Evolutionary conservation across 345 rosid species (phyloP), one percentile per base, ranked within the genome.

Genomic region (Bruguiera sexangula): DNA sequence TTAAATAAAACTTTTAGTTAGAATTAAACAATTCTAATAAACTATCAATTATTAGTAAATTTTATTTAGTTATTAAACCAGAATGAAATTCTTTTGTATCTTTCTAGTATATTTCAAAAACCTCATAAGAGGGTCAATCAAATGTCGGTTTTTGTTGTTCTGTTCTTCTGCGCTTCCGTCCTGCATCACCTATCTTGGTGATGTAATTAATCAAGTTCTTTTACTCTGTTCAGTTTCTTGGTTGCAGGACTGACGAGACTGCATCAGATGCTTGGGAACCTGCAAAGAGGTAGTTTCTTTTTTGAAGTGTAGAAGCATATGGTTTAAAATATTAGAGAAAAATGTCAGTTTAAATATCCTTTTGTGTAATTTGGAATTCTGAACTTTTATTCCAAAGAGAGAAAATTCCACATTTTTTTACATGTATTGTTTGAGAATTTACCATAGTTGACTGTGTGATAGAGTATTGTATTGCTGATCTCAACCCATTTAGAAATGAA

Each of bases 281-380:
- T 57, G 29, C 65, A 29, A 18, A 71, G 53, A 31, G 34, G 22
- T 11, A 3, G 21, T 70, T 19, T 18, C 34, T 52, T 46, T 31
- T 54, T 31, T 16, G 58, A 7, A 72, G 27, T 29, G 62, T 54
- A 46, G 53, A 60, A 22, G 61, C 60, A 57, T 50, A 32, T 20
- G 69, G 34, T n/a, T 65, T n/a, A 22, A 54, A 36, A 51, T 32
- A 46, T 64, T 46, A 2, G 59, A 65, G 70, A 24, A 52, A 65
- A 27, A 61, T 13, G 27, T 27, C 32, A 7, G 53, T 27, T 39
- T 3, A 59, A 54, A 52, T 70, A 2, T 54, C 18, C 20, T 36
- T 52, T 64, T 37, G 19, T 43, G 15, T 34, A 50, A 30, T 43
- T 43, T 15, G 34, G 46, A 46, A 20, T 43, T 55, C 57, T 21